Conservation (phyloP, 2,329 filamentous ascomycete species). For the Epichloe festucae region DNA sequence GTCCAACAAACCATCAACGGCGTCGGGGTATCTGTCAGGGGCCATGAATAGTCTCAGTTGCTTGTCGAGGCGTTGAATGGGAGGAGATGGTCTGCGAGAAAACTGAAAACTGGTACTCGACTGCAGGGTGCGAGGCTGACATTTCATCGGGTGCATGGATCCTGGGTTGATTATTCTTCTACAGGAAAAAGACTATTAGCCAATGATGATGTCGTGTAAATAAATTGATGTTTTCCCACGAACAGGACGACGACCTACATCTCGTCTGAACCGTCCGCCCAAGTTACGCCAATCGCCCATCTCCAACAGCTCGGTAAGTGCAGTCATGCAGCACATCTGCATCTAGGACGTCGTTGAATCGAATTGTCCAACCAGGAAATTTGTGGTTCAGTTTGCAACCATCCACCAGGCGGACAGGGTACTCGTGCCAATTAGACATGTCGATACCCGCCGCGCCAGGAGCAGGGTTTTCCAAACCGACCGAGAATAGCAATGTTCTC, state of each 20-base stretch:
- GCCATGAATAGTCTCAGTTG: slow-evolving; percentile 1
- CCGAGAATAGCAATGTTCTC: neutral
- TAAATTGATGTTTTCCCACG: no score
- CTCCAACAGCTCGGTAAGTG: slow-evolving; percentile 24
- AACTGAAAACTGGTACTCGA: slow-evolving; percentile 26
- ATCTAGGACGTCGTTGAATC: slow-evolving; percentile 20
- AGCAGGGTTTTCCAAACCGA: neutral
- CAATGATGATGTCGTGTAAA: no score
- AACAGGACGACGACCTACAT: slow-evolving; percentile 13
- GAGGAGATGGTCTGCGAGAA: slow-evolving; percentile 25
- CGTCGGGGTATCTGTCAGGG: slow-evolving; percentile 3
- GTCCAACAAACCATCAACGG: slow-evolving; percentile 26
- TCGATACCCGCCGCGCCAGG: neutral
- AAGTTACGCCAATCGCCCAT: slow-evolving; percentile 30
- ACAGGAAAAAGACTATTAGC: neutral
- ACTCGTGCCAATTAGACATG: neutral
- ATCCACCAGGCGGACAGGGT: slow-evolving; percentile 1
- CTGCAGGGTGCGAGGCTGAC: slow-evolving; percentile 20
- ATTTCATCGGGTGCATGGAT: slow-evolving; percentile 20
- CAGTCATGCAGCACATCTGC: slow-evolving; percentile 18
- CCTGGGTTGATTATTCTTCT: slow-evolving; percentile 16
- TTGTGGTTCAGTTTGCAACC: slow-evolving; percentile 1
- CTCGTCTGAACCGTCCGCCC: slow-evolving; percentile 28
- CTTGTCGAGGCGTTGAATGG: slow-evolving; percentile 18
- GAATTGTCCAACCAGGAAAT: slow-evolving; percentile 1